These are phyloP conservation scores for Penicillium decumbens DNA, from an alignment of 2,329 filamentous ascomycete genomes.

Conservation along the genomic window DNA sequence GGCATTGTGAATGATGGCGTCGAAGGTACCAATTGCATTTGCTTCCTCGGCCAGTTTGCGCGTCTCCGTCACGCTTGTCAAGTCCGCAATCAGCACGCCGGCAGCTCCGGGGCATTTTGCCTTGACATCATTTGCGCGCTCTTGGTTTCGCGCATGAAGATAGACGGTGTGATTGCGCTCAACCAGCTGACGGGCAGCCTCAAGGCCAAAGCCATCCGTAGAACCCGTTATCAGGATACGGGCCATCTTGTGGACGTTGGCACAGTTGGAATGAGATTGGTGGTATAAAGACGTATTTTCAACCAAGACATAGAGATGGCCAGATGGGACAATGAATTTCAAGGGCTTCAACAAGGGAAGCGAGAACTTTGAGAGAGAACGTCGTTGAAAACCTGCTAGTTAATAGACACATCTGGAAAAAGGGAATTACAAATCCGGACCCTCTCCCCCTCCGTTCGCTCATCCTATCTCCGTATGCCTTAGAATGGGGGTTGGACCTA, in stretches of 20 bases:
- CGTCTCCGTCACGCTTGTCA: slow-evolving; percentile 48
- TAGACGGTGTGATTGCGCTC: slow-evolving; percentile 51
- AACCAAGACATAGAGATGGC: too few relatives aligned
- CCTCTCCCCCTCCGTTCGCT: too few relatives aligned
- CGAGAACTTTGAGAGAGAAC: too few relatives aligned
- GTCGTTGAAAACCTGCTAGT: too few relatives aligned
- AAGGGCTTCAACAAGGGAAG: too few relatives aligned
- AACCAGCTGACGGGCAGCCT: slow-evolving; percentile 49
- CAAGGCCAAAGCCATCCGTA: slow-evolving; percentile 52
- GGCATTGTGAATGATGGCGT: slow-evolving; percentile 56
- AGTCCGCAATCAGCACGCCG: slow-evolving; percentile 50
- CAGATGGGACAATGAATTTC: too few relatives aligned
- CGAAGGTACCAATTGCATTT: slow-evolving; percentile 49
- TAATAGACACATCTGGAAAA: too few relatives aligned
- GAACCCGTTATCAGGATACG: slow-evolving; percentile 54
- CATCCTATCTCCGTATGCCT: too few relatives aligned
- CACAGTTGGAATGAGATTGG: neutral
- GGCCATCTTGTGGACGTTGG: slow-evolving; percentile 32
- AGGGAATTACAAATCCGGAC: too few relatives aligned
- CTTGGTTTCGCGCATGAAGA: slow-evolving; percentile 53
- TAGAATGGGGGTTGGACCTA: too few relatives aligned
- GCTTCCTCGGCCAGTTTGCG: slow-evolving; percentile 49
- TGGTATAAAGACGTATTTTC: too few relatives aligned
- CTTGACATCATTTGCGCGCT: slow-evolving; percentile 49
- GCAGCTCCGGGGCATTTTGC: slow-evolving; percentile 48